These are phyloP conservation scores for Zymoseptoria crescenta DNA, from an alignment of 2,329 filamentous ascomycete genomes.

Conservation along the genomic window DNA sequence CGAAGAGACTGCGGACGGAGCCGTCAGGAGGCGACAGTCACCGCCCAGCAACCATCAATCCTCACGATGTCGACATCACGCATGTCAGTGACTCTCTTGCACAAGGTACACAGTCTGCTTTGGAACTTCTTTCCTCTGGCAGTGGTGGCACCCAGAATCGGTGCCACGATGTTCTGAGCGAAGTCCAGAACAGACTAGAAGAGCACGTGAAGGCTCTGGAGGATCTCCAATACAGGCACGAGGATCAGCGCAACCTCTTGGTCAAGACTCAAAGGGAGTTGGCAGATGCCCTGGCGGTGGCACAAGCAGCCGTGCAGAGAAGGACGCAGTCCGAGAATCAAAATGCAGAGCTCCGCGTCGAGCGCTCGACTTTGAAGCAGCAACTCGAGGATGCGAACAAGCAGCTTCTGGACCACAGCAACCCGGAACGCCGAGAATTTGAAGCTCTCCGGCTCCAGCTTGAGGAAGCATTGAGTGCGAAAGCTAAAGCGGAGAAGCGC, in stretches of 20 bases:
- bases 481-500: conserved; percentile 23
- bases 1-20: conserved; percentile 21
- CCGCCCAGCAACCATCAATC: conserved; percentile 25
- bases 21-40: conserved; percentile 3
- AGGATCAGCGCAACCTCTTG: conserved; percentile 25
- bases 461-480: conserved; percentile 19
- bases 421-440: conserved; percentile 29
- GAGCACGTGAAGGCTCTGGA: conserved; percentile 25
- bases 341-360: conserved; percentile 17
- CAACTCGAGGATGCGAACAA: conserved; percentile 25
- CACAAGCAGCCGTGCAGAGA: conserved; percentile 17
- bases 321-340: conserved; percentile 14
- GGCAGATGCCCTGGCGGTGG: conserved; percentile 20
- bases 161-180: conserved; percentile 17
- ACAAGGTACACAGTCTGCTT: conserved; percentile 17
- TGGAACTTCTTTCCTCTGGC: background rate
- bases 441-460: conserved; percentile 19
- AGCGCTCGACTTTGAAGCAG: conserved; percentile 22
- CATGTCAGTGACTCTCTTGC: conserved; percentile 38
- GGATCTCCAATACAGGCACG: conserved; percentile 27
- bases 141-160: conserved; percentile 12
- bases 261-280: conserved; percentile 20
- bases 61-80: conserved; percentile 31
- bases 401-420: conserved; percentile 20
- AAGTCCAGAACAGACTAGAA: conserved; percentile 19